Conservation (phyloP, 352 stramenopile species). For the Phytopythium mirpurense region DNA sequence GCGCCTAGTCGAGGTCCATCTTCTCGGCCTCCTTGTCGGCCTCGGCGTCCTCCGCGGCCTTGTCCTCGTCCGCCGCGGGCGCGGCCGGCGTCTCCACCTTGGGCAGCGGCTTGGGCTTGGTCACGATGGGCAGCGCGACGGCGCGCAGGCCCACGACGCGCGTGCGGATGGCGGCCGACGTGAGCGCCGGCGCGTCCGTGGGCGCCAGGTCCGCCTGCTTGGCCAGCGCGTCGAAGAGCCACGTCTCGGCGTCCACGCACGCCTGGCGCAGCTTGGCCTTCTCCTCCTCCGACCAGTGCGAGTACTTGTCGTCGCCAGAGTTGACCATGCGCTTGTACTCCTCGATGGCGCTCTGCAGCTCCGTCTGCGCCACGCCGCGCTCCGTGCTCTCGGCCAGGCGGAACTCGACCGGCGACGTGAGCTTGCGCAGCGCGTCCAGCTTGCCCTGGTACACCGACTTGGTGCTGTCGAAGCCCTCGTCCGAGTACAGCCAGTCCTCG, state of each 20-base stretch:
- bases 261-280: constrained; percentile 89
- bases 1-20: constrained; percentile 83
- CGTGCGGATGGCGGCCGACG: constrained; percentile 79
- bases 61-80: constrained; percentile 24
- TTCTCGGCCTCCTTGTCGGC: constrained; percentile 62
- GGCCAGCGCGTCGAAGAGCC: constrained; percentile 95
- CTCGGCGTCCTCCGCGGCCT: constrained; percentile 57
- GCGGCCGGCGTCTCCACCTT: constrained; percentile 67
- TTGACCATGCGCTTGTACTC: constrained; percentile 95
- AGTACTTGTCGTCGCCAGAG: constrained; percentile 90
- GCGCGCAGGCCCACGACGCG: constrained; percentile 90
- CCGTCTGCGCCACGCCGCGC: constrained; percentile 82
- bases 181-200: constrained; percentile 91
- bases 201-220: constrained; percentile 89
- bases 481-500: constrained; percentile 99
- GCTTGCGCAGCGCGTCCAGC: constrained; percentile 91
- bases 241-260: constrained; percentile 87
- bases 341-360: constrained; percentile 92
- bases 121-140: constrained; percentile 92
- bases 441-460: constrained; percentile 97
- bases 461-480: constrained; percentile 97
- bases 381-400: constrained; percentile 89
- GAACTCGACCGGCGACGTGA: constrained; percentile 92
- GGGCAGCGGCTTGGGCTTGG: constrained; percentile 93
- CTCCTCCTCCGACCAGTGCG: constrained; percentile 96